phyloP scores from a whole-genome alignment of 1,284 basidiomycete species.

The Microbotryum intermedium region DNA sequence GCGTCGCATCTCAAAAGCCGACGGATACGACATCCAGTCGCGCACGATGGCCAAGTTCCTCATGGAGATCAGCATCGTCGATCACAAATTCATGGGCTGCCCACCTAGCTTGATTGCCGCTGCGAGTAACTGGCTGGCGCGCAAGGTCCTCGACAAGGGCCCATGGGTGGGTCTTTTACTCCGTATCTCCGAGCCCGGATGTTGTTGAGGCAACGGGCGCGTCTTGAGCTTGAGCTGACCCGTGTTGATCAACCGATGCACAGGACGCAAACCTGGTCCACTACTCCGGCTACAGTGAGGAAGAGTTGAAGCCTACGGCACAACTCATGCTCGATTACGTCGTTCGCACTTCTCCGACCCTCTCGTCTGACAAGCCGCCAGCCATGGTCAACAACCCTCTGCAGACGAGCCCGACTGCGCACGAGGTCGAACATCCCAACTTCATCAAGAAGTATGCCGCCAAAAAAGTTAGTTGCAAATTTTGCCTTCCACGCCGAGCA shows the following conservation, averaged over 20 bases:
- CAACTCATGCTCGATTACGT: conserved; percentile 91
- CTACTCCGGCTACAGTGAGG: conserved; percentile 83
- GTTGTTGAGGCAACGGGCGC: conserved; percentile 17
- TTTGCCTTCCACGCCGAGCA: no score
- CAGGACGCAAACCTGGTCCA: conserved; percentile 81
- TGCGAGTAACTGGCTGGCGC: conserved; percentile 82
- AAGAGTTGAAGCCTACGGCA: conserved; percentile 72
- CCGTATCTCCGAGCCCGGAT: neutral
- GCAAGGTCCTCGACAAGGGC: conserved; percentile 70
- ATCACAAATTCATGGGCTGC: conserved; percentile 71
- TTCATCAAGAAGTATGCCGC: conserved; percentile 51
- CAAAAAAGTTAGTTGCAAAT: conserved; percentile 15
- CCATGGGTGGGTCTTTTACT: conserved; percentile 63
- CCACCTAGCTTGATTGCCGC: conserved; percentile 82
- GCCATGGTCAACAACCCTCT: conserved; percentile 27
- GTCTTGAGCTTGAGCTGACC: neutral
- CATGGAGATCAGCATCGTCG: conserved; percentile 80
- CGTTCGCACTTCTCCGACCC: conserved; percentile 46
- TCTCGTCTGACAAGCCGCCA: conserved; percentile 37
- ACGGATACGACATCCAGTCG: conserved; percentile 85
- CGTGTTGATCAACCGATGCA: no score
- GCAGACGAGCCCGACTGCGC: conserved; percentile 18
- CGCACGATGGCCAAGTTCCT: conserved; percentile 89
- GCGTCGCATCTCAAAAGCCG: conserved; percentile 86
- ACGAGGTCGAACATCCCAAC: conserved; percentile 55